Conservation (phyloP, 495 filamentous ascomycete genomes). For the Daldinia loculata region DNA sequence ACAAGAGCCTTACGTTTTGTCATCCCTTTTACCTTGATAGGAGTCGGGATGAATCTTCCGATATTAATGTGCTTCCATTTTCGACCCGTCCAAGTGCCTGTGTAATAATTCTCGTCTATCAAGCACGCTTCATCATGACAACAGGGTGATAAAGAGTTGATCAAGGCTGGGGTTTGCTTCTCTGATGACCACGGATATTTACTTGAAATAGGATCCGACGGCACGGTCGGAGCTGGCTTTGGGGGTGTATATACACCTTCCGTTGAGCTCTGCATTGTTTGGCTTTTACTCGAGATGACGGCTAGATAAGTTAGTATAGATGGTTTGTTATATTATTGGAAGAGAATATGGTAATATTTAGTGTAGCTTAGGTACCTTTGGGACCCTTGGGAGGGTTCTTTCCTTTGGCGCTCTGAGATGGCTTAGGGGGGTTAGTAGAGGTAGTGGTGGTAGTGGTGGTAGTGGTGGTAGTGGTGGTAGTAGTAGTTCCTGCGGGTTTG, state of each 20-base stretch:
- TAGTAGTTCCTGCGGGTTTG: neutral
- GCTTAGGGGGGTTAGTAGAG: neutral
- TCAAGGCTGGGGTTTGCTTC: neutral
- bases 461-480: neutral
- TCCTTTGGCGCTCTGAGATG: neutral
- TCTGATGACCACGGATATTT: constrained; percentile 33
- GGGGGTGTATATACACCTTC: neutral
- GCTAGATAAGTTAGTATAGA: neutral
- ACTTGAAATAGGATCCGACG: neutral
- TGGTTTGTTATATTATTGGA: too few species aligned
- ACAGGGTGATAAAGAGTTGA: neutral
- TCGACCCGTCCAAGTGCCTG: neutral
- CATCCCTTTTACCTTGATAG: neutral
- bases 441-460: neutral
- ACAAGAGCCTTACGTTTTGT: constrained; percentile 46
- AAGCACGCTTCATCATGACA: constrained; percentile 20
- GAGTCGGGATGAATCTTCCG: constrained; percentile 9
- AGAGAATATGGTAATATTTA: neutral
- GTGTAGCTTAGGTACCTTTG: constrained; percentile 7
- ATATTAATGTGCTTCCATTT: neutral
- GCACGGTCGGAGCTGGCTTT: neutral
- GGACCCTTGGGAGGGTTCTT: neutral
- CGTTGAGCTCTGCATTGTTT: neutral
- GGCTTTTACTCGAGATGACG: neutral
- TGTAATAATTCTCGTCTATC: constrained; percentile 9